Evolutionary conservation across 2,329 filamentous ascomycete species (phyloP).

Genomic region (Phialocephala subalpina): DNA sequence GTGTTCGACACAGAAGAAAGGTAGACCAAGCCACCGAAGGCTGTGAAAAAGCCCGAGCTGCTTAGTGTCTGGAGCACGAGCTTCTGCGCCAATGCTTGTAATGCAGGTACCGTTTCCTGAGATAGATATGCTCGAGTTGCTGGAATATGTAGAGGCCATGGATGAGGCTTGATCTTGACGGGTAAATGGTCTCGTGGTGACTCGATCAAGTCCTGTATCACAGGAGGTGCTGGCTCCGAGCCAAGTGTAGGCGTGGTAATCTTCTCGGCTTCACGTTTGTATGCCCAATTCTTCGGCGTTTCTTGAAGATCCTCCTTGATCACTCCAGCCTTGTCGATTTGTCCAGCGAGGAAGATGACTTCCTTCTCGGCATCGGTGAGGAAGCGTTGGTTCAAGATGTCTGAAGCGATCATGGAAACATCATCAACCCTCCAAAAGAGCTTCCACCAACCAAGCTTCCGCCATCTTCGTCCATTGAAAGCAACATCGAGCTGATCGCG

Average conservation of each 20-base stretch:
- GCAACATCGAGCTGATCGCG: slow-evolving; percentile 81
- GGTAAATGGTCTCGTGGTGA: slow-evolving; percentile 29
- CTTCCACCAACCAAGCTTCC: slow-evolving; percentile 89
- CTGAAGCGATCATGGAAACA: slow-evolving; percentile 81
- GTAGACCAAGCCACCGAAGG: slow-evolving; percentile 64
- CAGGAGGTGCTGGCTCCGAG: slow-evolving; percentile 28
- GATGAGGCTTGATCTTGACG: slow-evolving; percentile 28
- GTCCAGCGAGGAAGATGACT: slow-evolving; percentile 83
- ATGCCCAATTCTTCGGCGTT: slow-evolving; percentile 37
- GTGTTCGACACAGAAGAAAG: slow-evolving; percentile 60
- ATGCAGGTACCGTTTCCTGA: slow-evolving; percentile 70
- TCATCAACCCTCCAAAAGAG: slow-evolving; percentile 95
- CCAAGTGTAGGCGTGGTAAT: slow-evolving; percentile 21
- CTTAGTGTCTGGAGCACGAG: slow-evolving; percentile 76
- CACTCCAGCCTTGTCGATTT: slow-evolving; percentile 71
- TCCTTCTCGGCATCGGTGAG: slow-evolving; percentile 80
- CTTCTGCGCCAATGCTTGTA: slow-evolving; percentile 77
- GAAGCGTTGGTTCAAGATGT: slow-evolving; percentile 80
- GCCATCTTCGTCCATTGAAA: slow-evolving; percentile 80
- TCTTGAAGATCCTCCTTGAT: slow-evolving; percentile 17
- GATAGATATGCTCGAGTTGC: slow-evolving; percentile 73
- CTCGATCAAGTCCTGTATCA: slow-evolving; percentile 33
- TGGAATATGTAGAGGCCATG: slow-evolving; percentile 79
- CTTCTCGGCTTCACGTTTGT: slow-evolving; percentile 30
- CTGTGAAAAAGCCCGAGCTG: slow-evolving; percentile 69